phyloP scores from a whole-genome alignment of 1,284 basidiomycete genomes.

The Pseudozyma tsukubaensis region DNA sequence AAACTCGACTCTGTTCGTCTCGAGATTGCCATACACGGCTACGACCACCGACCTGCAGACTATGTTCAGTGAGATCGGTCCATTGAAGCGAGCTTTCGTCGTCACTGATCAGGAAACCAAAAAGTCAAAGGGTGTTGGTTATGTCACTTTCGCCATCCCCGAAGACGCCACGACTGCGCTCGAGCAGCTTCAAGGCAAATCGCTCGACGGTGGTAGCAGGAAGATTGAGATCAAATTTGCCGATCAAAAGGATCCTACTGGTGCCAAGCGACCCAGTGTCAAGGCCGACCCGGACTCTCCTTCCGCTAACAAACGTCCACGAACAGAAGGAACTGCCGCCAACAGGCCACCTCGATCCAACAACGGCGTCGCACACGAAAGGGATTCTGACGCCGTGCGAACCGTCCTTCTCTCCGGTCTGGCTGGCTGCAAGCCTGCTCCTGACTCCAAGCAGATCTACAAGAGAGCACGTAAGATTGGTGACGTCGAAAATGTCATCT shows the following conservation, averaged over 20 bases:
- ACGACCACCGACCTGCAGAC: slow-evolving; percentile 91
- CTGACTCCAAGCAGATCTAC: slow-evolving; percentile 64
- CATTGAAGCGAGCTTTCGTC: slow-evolving; percentile 91
- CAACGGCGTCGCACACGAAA: slow-evolving; percentile 21
- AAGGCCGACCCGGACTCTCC: slow-evolving; percentile 27
- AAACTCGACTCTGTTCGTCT: slow-evolving; percentile 69
- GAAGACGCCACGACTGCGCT: slow-evolving; percentile 78
- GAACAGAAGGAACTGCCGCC: slow-evolving; percentile 12
- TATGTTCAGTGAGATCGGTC: slow-evolving; percentile 93
- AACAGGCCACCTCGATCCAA: slow-evolving; percentile 18
- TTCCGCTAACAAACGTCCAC: slow-evolving; percentile 31
- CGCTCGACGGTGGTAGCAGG: slow-evolving; percentile 58
- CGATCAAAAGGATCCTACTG: slow-evolving; percentile 50
- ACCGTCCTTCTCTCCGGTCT: slow-evolving; percentile 65
- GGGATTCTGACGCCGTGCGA: slow-evolving; percentile 61
- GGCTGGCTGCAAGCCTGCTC: slow-evolving; percentile 48
- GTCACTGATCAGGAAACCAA: slow-evolving; percentile 82
- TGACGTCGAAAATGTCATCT: slow-evolving; percentile 64
- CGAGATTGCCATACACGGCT: slow-evolving; percentile 81
- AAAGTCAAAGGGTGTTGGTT: slow-evolving; percentile 95
- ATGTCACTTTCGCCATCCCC: slow-evolving; percentile 88
- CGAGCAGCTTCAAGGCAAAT: slow-evolving; percentile 62
- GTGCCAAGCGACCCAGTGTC: slow-evolving; percentile 33
- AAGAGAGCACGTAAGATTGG: slow-evolving; percentile 66
- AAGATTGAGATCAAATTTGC: slow-evolving; percentile 63